A percentile compares a stretch with the other conserved stretches of the same genome.
These are phyloP conservation scores for Dicorynia guianensis DNA, from an alignment of 306 rosid genomes.

Conservation along the genomic window DNA sequence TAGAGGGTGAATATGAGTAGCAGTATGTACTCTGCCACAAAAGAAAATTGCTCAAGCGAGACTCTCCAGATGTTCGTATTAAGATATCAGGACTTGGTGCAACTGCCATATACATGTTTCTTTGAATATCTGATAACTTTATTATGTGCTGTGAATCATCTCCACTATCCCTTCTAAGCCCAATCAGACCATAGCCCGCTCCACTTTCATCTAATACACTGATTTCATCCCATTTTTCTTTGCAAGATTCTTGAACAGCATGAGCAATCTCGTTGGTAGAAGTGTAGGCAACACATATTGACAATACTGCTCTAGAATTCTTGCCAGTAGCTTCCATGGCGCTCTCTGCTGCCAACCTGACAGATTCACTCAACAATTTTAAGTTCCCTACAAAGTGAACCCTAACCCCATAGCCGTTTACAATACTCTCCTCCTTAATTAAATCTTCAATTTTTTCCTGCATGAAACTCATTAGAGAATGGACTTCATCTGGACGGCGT, in stretches of 20 bases:
- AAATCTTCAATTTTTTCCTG: conserved; percentile 50
- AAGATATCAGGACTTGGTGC: conserved; percentile 53
- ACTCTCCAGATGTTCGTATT: conserved; percentile 59
- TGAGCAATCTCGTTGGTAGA: conserved; percentile 58
- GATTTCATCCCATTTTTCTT: too few relatives aligned
- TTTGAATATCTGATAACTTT: conserved; percentile 22
- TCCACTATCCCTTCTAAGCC: conserved; percentile 29
- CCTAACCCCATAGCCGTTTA: conserved; percentile 43
- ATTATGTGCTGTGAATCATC: conserved; percentile 38
- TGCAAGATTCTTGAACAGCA: conserved; percentile 16
- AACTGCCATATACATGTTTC: conserved; percentile 43
- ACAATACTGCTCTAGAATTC: conserved; percentile 43
- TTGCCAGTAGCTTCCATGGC: conserved; percentile 44
- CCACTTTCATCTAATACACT: neutral
- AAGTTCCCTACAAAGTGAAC: conserved; percentile 52
- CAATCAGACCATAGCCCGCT: conserved; percentile 33
- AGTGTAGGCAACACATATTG: conserved; percentile 56
- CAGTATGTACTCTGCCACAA: conserved; percentile 54
- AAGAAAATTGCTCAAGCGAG: conserved; percentile 59
- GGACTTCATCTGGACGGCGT: conserved; percentile 48
- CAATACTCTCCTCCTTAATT: conserved; percentile 44
- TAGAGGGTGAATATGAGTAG: conserved; percentile 48
- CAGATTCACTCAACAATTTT: conserved; percentile 47
- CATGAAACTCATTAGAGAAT: conserved; percentile 53
- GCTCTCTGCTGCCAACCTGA: conserved; percentile 50